These are phyloP conservation scores for Picea engelmannii DNA, from an alignment of 83 land plant genomes.

Conservation along the genomic window DNA sequence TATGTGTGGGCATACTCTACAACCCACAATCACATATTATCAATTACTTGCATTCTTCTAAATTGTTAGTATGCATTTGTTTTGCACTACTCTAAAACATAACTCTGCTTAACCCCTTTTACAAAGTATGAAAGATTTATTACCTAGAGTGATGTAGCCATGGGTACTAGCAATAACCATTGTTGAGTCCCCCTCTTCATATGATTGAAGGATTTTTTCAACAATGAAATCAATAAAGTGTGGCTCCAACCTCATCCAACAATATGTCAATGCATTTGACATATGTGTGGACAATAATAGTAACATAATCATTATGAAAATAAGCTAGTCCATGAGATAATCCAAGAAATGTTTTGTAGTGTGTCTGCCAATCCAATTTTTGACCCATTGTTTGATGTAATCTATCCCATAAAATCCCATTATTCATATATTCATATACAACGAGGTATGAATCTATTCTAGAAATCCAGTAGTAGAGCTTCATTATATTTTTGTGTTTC, in stretches of 20 bases:
- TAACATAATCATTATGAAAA: constrained; percentile 58
- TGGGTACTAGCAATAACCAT: constrained; percentile 22
- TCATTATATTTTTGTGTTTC: constrained; percentile 42
- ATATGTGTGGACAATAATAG: constrained; percentile 36
- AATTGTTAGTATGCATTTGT: too few relatives aligned
- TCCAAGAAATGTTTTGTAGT: constrained; percentile 17
- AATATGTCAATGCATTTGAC: constrained; percentile 40
- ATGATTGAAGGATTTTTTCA: constrained; percentile 24
- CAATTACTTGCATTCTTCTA: too few relatives aligned
- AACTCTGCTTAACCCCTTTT: too few relatives aligned
- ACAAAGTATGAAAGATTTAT: neutral
- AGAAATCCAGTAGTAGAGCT: constrained; percentile 38
- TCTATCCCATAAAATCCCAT: constrained; percentile 36
- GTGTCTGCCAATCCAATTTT: constrained; percentile 23
- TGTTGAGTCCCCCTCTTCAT: constrained; percentile 16
- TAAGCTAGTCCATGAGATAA: constrained; percentile 40
- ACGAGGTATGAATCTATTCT: constrained; percentile 31
- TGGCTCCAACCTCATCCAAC: constrained; percentile 32
- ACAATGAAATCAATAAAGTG: constrained; percentile 39
- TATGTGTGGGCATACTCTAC: too few relatives aligned
- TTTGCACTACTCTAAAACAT: too few relatives aligned
- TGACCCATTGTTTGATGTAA: constrained; percentile 16
- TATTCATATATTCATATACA: constrained; percentile 40
- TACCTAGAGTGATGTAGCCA: constrained; percentile 42
- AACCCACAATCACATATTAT: too few relatives aligned